Evolutionary conservation across 257 asterid species (phyloP).

Genomic region (Perilla frutescens): DNA sequence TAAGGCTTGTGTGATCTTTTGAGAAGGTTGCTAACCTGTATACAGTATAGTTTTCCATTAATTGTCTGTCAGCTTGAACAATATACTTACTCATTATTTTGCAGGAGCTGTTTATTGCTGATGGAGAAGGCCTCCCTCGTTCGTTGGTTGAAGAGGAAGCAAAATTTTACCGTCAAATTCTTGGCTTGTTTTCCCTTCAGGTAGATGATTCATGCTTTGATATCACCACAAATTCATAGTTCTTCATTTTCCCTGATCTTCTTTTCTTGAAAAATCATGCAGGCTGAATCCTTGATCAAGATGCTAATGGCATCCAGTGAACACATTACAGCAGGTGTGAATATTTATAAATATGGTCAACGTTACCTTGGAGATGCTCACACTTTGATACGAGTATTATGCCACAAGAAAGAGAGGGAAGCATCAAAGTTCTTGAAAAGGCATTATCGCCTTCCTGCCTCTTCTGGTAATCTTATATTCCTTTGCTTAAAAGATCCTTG

Average conservation of each 20-base stretch:
- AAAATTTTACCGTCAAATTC: slow-evolving; percentile 71
- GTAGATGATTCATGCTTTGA: slow-evolving; percentile 44
- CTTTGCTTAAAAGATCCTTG: slow-evolving; percentile 19
- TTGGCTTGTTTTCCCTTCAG: slow-evolving; percentile 77
- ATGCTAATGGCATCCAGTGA: slow-evolving; percentile 84
- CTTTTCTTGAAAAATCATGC: slow-evolving; percentile 33
- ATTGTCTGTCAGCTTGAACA: not conserved
- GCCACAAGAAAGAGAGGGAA: slow-evolving; percentile 91
- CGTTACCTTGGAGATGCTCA: slow-evolving; percentile 78
- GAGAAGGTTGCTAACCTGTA: not conserved
- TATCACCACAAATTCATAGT: slow-evolving; percentile 20
- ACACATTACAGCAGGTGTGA: slow-evolving; percentile 61
- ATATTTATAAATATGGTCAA: slow-evolving; percentile 47
- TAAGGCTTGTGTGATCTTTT: not conserved
- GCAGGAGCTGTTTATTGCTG: slow-evolving; percentile 95
- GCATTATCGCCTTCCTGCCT: slow-evolving; percentile 82
- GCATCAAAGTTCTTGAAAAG: slow-evolving; percentile 86
- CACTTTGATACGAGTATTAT: slow-evolving; percentile 80
- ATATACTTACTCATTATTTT: slow-evolving; percentile 30
- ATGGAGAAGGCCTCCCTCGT: slow-evolving; percentile 98
- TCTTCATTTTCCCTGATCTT: slow-evolving; percentile 32
- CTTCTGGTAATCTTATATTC: slow-evolving; percentile 64
- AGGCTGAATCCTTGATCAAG: slow-evolving; percentile 83
- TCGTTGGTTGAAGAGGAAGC: slow-evolving; percentile 84
- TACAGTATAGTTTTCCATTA: not conserved